A percentile compares a stretch with the other conserved stretches of the same genome.
Conservation (phyloP, 2,329 filamentous ascomycete genomes). For the Fusarium euwallaceae region DNA sequence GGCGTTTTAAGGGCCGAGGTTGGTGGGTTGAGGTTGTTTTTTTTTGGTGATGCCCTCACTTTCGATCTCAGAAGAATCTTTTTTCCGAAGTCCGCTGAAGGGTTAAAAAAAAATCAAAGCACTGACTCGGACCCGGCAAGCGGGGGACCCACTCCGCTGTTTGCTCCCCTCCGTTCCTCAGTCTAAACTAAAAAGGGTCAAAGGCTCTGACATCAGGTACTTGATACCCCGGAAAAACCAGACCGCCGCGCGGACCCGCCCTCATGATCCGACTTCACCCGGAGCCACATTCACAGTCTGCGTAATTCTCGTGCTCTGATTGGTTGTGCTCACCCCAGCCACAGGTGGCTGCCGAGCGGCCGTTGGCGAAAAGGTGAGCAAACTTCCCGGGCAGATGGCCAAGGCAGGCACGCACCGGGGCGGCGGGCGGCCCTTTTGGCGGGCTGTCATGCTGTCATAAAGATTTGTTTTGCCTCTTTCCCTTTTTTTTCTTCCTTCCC, state of each 20-base stretch:
- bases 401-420: neutral
- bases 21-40: slow-evolving; percentile 17
- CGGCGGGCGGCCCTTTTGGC: slow-evolving; percentile 12
- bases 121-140: slow-evolving; percentile 8
- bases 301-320: slow-evolving; percentile 54
- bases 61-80: slow-evolving; percentile 38
- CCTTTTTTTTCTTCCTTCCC: slow-evolving; percentile 39
- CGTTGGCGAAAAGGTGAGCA: slow-evolving; percentile 25
- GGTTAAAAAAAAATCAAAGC: slow-evolving; percentile 7
- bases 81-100: slow-evolving; percentile 38
- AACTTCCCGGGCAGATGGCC: slow-evolving; percentile 4
- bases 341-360: slow-evolving; percentile 36
- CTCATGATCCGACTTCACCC: slow-evolving; percentile 53
- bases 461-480: slow-evolving; percentile 53
- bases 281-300: slow-evolving; percentile 44
- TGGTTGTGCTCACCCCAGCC: slow-evolving; percentile 48
- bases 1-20: slow-evolving; percentile 12
- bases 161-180: neutral
- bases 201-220: slow-evolving; percentile 10
- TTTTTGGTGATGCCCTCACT: slow-evolving; percentile 36
- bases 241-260: slow-evolving; percentile 26
- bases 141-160: slow-evolving; percentile 35
- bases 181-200: slow-evolving; percentile 10
- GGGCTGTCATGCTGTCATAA: slow-evolving; percentile 58
- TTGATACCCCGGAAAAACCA: slow-evolving; percentile 44